These are phyloP conservation scores for Ettlia oleoabundans DNA, from an alignment of 139 green algal genomes.

Conservation along the genomic window DNA sequence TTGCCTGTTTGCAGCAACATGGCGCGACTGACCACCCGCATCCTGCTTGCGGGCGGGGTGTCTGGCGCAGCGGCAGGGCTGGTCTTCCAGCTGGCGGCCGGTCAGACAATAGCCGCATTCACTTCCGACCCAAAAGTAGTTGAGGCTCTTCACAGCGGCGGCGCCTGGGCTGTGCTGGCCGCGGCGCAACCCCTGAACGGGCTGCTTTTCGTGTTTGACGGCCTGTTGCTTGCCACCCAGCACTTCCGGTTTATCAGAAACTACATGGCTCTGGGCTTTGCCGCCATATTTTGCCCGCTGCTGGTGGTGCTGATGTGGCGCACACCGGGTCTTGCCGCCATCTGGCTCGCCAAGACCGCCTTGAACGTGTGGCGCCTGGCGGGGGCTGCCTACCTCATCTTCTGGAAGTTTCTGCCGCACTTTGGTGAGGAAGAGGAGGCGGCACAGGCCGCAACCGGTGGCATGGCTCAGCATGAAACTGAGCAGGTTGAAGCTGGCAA, in stretches of 20 bases:
- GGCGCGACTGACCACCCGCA: constrained; percentile 44
- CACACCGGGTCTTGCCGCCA: constrained; percentile 42
- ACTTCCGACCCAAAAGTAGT: constrained; percentile 37
- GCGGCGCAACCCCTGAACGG: constrained; percentile 67
- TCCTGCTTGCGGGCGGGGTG: constrained; percentile 51
- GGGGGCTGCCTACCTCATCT: constrained; percentile 59
- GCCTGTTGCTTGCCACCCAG: constrained; percentile 66
- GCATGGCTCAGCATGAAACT: too few relatives aligned
- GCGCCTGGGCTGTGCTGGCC: constrained; percentile 57
- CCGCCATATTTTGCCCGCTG: constrained; percentile 50
- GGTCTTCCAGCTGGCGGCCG: constrained; percentile 21
- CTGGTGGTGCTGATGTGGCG: constrained; percentile 27
- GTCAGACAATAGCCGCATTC: constrained; percentile 54
- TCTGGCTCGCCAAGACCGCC: constrained; percentile 62
- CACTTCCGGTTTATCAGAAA: constrained; percentile 61
- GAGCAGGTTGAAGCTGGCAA: too few relatives aligned
- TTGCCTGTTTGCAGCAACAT: neutral
- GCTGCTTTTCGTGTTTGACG: constrained; percentile 73
- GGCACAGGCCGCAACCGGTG: neutral
- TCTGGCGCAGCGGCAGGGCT: constrained; percentile 34
- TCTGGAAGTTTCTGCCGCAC: constrained; percentile 37
- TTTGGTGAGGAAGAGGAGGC: neutral
- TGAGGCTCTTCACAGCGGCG: constrained; percentile 10
- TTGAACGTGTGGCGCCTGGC: constrained; percentile 64
- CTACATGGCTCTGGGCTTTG: constrained; percentile 1